Conservation (phyloP, 805 yeast species). For the Spathaspora girioi region DNA sequence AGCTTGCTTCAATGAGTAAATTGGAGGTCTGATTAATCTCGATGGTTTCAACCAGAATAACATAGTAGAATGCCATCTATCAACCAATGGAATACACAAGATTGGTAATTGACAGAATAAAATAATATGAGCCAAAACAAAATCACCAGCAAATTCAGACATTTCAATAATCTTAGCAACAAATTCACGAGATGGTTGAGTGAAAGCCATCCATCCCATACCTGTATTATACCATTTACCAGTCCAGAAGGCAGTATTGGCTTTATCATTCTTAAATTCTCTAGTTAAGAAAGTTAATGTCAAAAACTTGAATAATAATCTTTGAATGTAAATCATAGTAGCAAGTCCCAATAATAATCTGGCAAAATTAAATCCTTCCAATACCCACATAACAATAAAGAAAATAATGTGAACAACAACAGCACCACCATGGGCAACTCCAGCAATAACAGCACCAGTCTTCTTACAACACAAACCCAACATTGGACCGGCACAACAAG, state of each 20-base stretch:
- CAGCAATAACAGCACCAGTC: conserved; percentile 95
- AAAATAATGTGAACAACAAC: conserved; percentile 82
- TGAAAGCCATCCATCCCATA: conserved; percentile 87
- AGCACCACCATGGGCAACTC: conserved; percentile 91
- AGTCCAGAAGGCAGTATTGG: conserved; percentile 99
- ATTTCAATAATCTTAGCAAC: conserved; percentile 89
- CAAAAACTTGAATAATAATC: conserved; percentile 80
- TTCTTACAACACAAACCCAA: conserved; percentile 93
- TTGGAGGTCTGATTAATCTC: conserved; percentile 96
- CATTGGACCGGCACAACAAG: conserved; percentile 97
- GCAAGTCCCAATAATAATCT: conserved; percentile 84
- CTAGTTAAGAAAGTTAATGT: conserved; percentile 79
- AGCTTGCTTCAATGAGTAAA: conserved; percentile 93
- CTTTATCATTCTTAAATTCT: conserved; percentile 92
- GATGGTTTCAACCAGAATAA: conserved; percentile 98
- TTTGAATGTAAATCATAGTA: conserved; percentile 82
- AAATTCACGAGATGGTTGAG: conserved; percentile 96
- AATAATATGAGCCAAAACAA: conserved; percentile 84
- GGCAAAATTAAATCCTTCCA: conserved; percentile 87
- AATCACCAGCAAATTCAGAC: conserved; percentile 96
- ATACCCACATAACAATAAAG: conserved; percentile 95
- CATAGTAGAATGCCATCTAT: conserved; percentile 97
- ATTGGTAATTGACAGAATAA: conserved; percentile 88
- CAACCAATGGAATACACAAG: conserved; percentile 79
- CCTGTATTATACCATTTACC: conserved; percentile 98